A percentile compares a stretch with the other conserved stretches of the same genome.
phyloP scores from a whole-genome alignment of 2,329 filamentous ascomycete genomes.

The Alternaria angustiovoidea region DNA sequence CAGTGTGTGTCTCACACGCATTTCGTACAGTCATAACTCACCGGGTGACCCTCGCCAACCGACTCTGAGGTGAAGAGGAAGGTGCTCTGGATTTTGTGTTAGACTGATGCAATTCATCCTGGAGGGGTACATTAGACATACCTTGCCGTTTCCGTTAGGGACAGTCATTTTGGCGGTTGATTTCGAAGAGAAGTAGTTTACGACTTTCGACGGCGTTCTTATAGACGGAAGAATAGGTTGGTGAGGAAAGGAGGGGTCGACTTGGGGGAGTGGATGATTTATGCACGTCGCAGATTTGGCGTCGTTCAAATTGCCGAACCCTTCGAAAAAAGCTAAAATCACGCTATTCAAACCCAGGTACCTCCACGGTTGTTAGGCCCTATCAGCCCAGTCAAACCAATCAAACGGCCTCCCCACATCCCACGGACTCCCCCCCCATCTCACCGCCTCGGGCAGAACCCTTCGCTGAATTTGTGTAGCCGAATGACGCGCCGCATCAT shows the following conservation, averaged over 20 bases:
- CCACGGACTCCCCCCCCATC: neutral
- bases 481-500: conserved; percentile 13
- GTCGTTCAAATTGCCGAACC: conserved; percentile 37
- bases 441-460: conserved; percentile 14
- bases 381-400: conserved; percentile 3
- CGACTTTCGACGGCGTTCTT: conserved; percentile 37
- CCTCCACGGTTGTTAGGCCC: too few relatives aligned
- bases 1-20: too few relatives aligned
- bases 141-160: conserved; percentile 40
- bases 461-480: neutral
- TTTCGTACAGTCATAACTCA: too few relatives aligned
- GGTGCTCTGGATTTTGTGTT: conserved; percentile 41
- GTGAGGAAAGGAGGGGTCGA: conserved; percentile 16
- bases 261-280: conserved; percentile 34
- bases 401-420: conserved; percentile 13
- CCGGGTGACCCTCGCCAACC: conserved; percentile 69
- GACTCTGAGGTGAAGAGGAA: conserved; percentile 59
- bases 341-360: too few relatives aligned
- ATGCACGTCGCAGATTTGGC: neutral
- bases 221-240: conserved; percentile 17
- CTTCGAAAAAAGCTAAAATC: too few relatives aligned
- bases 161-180: conserved; percentile 36
- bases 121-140: conserved; percentile 25
- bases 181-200: conserved; percentile 3
- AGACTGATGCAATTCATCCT: conserved; percentile 6